These are phyloP conservation scores for Hyaloscypha variabilis DNA, from an alignment of 495 filamentous ascomycete genomes.

Conservation along the genomic window DNA sequence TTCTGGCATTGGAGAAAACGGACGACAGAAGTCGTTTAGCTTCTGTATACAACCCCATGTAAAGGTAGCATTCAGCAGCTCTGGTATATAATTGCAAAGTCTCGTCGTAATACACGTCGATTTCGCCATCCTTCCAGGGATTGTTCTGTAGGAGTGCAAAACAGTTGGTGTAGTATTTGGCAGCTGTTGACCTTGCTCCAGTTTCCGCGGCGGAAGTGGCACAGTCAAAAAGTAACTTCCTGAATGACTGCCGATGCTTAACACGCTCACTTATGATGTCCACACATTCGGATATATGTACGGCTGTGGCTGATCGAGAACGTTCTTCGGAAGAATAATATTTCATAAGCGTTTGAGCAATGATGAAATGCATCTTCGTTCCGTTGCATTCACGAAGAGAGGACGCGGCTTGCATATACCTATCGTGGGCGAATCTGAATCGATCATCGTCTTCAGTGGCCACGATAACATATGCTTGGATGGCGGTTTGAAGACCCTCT, in stretches of 20 bases:
- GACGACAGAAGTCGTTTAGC: slow-evolving; percentile 65
- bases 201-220: slow-evolving; percentile 76
- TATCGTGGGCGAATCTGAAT: slow-evolving; percentile 79
- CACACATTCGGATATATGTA: slow-evolving; percentile 74
- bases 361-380: slow-evolving; percentile 84
- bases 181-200: slow-evolving; percentile 75
- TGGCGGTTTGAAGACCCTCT: slow-evolving; percentile 73
- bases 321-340: slow-evolving; percentile 60
- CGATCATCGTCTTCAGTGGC: slow-evolving; percentile 76
- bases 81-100: slow-evolving; percentile 73
- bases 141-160: slow-evolving; percentile 76
- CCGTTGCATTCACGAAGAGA: slow-evolving; percentile 68
- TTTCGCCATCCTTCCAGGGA: slow-evolving; percentile 69
- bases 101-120: slow-evolving; percentile 85
- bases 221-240: slow-evolving; percentile 74
- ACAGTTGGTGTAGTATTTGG: slow-evolving; percentile 75
- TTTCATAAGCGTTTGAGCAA: slow-evolving; percentile 77
- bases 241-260: slow-evolving; percentile 59
- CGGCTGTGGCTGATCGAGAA: slow-evolving; percentile 66
- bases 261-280: slow-evolving; percentile 71
- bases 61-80: slow-evolving; percentile 80
- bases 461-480: slow-evolving; percentile 76
- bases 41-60: slow-evolving; percentile 65
- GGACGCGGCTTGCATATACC: slow-evolving; percentile 76
- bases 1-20: slow-evolving; percentile 66